A percentile compares a stretch with the other conserved stretches of the same genome.
Evolutionary conservation across 495 filamentous ascomycete species (phyloP).

Genomic region (Penicillium taxi): DNA sequence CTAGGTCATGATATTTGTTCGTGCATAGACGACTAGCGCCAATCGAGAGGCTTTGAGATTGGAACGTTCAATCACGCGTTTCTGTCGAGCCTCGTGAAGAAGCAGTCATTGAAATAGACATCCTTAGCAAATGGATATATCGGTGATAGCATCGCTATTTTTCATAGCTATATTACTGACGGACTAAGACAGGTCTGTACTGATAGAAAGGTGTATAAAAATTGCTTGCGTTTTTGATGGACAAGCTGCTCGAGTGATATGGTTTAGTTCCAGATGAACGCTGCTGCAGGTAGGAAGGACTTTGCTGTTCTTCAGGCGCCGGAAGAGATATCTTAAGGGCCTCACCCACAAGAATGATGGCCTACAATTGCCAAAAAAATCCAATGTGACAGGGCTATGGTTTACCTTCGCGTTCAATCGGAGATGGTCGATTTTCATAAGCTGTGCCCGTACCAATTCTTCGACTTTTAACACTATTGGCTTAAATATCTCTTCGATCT

Average conservation of each 20-base stretch:
- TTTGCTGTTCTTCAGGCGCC: too few relatives aligned
- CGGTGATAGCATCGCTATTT: slow-evolving; percentile 32
- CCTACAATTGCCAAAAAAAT: too few relatives aligned
- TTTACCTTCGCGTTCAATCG: too few relatives aligned
- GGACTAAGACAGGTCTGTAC: slow-evolving; percentile 29
- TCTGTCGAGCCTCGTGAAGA: slow-evolving; percentile 39
- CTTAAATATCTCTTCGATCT: too few relatives aligned
- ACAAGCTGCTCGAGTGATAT: slow-evolving; percentile 38
- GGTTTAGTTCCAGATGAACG: too few relatives aligned
- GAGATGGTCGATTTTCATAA: too few relatives aligned
- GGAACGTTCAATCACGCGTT: slow-evolving; percentile 34
- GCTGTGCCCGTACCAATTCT: too few relatives aligned
- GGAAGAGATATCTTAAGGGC: slow-evolving; percentile 9
- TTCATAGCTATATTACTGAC: slow-evolving; percentile 41
- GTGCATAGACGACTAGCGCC: slow-evolving; percentile 27
- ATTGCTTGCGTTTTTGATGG: slow-evolving; percentile 35
- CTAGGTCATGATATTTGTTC: slow-evolving; percentile 13
- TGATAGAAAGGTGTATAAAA: slow-evolving; percentile 29
- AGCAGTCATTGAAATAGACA: slow-evolving; percentile 50
- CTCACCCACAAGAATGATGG: too few relatives aligned
- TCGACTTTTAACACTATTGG: too few relatives aligned
- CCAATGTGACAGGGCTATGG: too few relatives aligned
- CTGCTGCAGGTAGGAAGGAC: too few relatives aligned
- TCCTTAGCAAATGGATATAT: slow-evolving; percentile 39
- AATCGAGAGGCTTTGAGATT: slow-evolving; percentile 31